These are phyloP conservation scores for Xylaria digitata DNA, from an alignment of 2,329 filamentous ascomycete species.

Conservation along the genomic window DNA sequence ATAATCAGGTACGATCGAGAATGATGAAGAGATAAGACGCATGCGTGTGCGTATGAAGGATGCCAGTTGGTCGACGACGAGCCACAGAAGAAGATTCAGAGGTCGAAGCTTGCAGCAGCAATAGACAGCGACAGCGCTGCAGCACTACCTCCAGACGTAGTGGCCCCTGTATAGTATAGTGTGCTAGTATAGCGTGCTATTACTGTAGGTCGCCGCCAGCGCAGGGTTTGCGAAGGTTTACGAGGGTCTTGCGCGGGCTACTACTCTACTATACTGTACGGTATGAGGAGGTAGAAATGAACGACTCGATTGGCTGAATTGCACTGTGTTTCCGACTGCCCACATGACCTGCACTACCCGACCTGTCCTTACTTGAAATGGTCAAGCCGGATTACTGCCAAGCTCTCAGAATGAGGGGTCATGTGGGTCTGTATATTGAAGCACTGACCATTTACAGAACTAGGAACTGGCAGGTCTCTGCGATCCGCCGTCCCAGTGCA, in stretches of 20 bases:
- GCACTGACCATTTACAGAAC: constrained; percentile 24
- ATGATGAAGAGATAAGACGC: constrained; percentile 5
- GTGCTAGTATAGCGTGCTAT: too few relatives aligned
- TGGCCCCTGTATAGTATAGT: too few relatives aligned
- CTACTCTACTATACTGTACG: too few relatives aligned
- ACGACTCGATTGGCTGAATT: constrained; percentile 27
- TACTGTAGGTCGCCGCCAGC: too few relatives aligned
- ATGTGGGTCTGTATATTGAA: constrained; percentile 3
- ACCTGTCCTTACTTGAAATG: constrained; percentile 7
- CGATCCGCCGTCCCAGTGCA: constrained; percentile 15
- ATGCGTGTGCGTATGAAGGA: not conserved
- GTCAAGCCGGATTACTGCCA: constrained; percentile 31
- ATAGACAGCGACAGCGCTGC: too few relatives aligned
- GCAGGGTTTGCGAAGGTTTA: too few relatives aligned
- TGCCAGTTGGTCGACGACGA: constrained; percentile 4
- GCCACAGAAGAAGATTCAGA: constrained; percentile 22
- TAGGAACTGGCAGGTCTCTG: constrained; percentile 25
- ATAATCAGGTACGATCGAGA: constrained; percentile 27
- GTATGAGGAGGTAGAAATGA: not conserved
- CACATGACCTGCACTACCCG: constrained; percentile 34
- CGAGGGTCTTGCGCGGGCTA: too few relatives aligned
- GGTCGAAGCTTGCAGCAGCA: not conserved
- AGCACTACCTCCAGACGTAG: too few relatives aligned
- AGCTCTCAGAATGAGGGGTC: constrained; percentile 39
- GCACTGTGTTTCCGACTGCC: constrained; percentile 34